Conservation (phyloP, 2,329 filamentous ascomycete genomes). For the Aureobasidium mangrovei region DNA sequence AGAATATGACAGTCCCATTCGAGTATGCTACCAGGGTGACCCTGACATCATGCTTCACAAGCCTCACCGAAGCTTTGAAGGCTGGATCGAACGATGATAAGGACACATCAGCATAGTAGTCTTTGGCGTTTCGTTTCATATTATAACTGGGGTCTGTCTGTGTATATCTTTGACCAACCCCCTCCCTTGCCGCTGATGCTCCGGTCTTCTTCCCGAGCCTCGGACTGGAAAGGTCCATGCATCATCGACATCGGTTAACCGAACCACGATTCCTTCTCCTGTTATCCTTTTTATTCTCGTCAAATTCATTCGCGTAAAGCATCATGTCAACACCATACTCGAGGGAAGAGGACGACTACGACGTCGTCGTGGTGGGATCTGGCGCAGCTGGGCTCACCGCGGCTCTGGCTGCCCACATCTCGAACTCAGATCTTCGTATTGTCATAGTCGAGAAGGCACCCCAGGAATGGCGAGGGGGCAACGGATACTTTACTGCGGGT, state of each 20-base stretch:
- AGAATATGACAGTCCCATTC: too few species aligned
- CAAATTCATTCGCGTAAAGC: not conserved
- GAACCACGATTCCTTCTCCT: not conserved
- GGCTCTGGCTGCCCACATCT: conserved; percentile 46
- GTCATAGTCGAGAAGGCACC: conserved; percentile 54
- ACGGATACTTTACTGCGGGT: conserved; percentile 57
- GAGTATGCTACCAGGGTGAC: too few species aligned
- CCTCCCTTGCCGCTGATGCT: too few species aligned
- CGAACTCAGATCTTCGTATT: conserved; percentile 30
- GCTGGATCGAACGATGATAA: too few species aligned
- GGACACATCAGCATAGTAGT: too few species aligned
- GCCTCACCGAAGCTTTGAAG: too few species aligned
- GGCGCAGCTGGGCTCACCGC: conserved; percentile 58
- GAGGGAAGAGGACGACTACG: conserved; percentile 17
- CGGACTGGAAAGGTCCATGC: too few species aligned
- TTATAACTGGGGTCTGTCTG: too few species aligned
- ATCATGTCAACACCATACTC: not conserved
- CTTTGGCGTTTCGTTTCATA: too few species aligned
- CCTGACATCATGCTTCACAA: too few species aligned
- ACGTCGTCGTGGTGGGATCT: conserved; percentile 49
- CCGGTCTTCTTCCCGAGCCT: not conserved
- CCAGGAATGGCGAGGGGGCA: conserved; percentile 51
- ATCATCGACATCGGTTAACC: not conserved
- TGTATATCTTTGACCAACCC: too few species aligned
- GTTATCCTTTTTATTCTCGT: not conserved